phyloP scores from a whole-genome alignment of 2,329 filamentous ascomycete species.

The Aspergillus amoenus region DNA sequence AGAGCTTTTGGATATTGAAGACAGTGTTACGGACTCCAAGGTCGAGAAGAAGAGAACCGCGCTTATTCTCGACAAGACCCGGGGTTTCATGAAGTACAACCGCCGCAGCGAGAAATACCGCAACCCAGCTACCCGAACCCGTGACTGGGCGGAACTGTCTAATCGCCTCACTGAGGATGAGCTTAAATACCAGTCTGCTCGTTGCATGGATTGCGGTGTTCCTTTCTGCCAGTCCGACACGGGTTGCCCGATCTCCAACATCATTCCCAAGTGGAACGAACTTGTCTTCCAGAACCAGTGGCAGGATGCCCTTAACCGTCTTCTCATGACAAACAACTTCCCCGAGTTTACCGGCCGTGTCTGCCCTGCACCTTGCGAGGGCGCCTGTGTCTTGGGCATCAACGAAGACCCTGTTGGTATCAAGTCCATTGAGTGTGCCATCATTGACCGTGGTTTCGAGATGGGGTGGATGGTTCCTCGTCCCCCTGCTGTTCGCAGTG shows the following conservation, averaged over 20 bases:
- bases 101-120: constrained; percentile 93
- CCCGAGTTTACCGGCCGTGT: constrained; percentile 97
- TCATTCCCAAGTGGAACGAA: constrained; percentile 97
- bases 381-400: constrained; percentile 92
- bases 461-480: constrained; percentile 96
- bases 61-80: constrained; percentile 94
- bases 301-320: constrained; percentile 85
- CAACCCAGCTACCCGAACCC: constrained; percentile 75
- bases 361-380: constrained; percentile 93
- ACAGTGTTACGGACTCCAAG: constrained; percentile 79
- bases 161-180: constrained; percentile 87
- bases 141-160: constrained; percentile 92
- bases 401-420: constrained; percentile 97
- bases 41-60: constrained; percentile 87
- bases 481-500: constrained; percentile 75
- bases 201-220: constrained; percentile 98
- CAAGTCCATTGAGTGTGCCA: constrained; percentile 97
- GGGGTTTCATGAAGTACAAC: constrained; percentile 96
- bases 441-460: constrained; percentile 95
- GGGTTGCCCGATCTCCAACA: constrained; percentile 93
- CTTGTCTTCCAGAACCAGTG: constrained; percentile 74
- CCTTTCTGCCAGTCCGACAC: constrained; percentile 97
- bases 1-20: constrained; percentile 82
- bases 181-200: constrained; percentile 92
- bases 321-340: constrained; percentile 98